These are phyloP conservation scores for Cyberlindnera veronae DNA, from an alignment of 805 yeast species.

Conservation along the genomic window DNA sequence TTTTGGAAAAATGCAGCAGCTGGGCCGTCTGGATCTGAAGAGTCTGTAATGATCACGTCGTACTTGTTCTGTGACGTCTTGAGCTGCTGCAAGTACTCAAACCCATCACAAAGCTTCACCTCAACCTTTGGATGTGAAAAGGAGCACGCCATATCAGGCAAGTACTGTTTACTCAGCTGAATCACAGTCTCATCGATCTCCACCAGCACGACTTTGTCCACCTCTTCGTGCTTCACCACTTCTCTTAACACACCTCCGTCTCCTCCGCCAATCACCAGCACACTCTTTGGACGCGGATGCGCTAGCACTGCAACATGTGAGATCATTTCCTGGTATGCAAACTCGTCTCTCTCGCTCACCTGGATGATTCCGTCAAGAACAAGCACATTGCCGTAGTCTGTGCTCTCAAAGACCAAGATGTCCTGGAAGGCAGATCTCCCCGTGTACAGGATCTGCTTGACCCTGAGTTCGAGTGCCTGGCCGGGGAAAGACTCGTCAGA, in stretches of 20 bases:
- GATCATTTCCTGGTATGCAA: constrained; percentile 91
- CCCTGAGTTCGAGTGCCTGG: constrained; percentile 69
- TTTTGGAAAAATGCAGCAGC: constrained; percentile 85
- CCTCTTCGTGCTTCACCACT: constrained; percentile 67
- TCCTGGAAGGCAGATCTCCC: constrained; percentile 75
- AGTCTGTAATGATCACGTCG: constrained; percentile 87
- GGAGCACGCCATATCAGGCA: constrained; percentile 72
- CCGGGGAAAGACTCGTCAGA: constrained; percentile 79
- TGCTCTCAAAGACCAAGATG: constrained; percentile 65
- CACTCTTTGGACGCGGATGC: constrained; percentile 71
- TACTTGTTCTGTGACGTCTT: constrained; percentile 42
- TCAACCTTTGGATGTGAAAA: constrained; percentile 63
- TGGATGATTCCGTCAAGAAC: constrained; percentile 89
- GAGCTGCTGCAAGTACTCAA: constrained; percentile 57
- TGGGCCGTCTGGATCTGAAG: constrained; percentile 95
- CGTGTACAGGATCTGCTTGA: constrained; percentile 61
- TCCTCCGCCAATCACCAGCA: constrained; percentile 91
- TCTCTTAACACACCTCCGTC: constrained; percentile 95
- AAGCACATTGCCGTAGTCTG: constrained; percentile 79
- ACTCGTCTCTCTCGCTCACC: constrained; percentile 90
- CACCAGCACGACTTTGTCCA: constrained; percentile 69
- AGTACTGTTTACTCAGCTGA: constrained; percentile 60
- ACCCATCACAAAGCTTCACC: constrained; percentile 77
- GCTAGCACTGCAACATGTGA: constrained; percentile 77
- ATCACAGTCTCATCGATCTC: constrained; percentile 88